These are phyloP conservation scores for Chlorella variabilis DNA, from an alignment of 163 green algal genomes.

Conservation along the genomic window DNA sequence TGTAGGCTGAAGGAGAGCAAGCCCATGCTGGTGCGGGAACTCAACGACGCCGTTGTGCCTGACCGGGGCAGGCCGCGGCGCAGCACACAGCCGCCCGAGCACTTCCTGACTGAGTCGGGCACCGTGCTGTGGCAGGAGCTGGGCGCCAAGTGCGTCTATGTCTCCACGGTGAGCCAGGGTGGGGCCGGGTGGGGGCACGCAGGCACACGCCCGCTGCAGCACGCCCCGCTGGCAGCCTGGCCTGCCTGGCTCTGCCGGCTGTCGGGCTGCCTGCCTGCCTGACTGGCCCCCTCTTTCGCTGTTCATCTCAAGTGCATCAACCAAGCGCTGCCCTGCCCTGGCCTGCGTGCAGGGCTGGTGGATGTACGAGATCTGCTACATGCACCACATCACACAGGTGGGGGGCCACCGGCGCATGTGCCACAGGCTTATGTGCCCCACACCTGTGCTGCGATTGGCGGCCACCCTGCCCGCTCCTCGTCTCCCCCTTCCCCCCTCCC, in stretches of 20 bases:
- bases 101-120: neutral
- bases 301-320: too few species aligned
- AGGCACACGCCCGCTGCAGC: too few species aligned
- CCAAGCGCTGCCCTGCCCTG: too few species aligned
- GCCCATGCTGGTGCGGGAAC: neutral
- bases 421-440: too few species aligned
- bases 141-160: neutral
- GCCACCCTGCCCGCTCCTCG: too few species aligned
- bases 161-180: neutral
- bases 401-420: too few species aligned
- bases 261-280: neutral
- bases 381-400: slow-evolving; percentile 28
- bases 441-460: too few species aligned
- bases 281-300: too few species aligned
- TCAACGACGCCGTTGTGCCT: slow-evolving; percentile 16
- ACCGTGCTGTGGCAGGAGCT: slow-evolving; percentile 1
- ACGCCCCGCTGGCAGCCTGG: too few species aligned
- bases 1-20: slow-evolving; percentile 16
- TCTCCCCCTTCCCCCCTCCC: too few species aligned
- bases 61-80: neutral
- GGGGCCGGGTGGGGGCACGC: neutral
- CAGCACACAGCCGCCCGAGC: neutral
- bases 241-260: too few species aligned
- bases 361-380: slow-evolving; percentile 46
- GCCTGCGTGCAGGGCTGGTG: slow-evolving; percentile 39